phyloP scores from a whole-genome alignment of 306 rosid species.

The Prunus mongolica region DNA sequence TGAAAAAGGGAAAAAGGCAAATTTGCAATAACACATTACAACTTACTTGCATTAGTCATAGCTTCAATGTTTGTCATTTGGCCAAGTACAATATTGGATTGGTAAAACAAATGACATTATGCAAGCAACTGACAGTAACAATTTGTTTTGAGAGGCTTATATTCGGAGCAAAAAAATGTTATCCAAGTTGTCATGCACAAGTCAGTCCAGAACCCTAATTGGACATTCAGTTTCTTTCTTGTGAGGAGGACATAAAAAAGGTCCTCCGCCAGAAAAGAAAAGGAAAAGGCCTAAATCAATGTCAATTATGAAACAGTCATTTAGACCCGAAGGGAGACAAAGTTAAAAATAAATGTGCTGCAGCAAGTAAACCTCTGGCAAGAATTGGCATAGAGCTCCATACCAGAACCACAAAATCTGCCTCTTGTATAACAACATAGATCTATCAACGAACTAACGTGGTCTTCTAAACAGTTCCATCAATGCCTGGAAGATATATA shows the following conservation, averaged over 20 bases:
- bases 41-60: no score
- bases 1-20: no score
- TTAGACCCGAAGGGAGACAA: conserved; percentile 22
- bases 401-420: conserved; percentile 23
- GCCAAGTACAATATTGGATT: no score
- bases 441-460: conserved; percentile 23
- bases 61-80: no score
- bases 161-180: neutral
- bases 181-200: conserved; percentile 13
- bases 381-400: conserved; percentile 3
- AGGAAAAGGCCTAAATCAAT: conserved; percentile 27
- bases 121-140: neutral
- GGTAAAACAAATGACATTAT: no score
- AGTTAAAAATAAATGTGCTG: conserved; percentile 6
- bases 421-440: conserved; percentile 26
- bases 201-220: conserved; percentile 19
- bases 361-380: conserved; percentile 25
- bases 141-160: neutral
- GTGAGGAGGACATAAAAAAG: conserved; percentile 9
- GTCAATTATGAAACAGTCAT: conserved; percentile 27
- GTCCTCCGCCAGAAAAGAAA: conserved; percentile 27
- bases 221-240: conserved; percentile 22
- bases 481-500: conserved; percentile 20
- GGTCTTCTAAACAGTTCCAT: conserved; percentile 32
- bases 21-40: no score